Conservation (phyloP, 169 alveolate genomes). For the Plasmodium vivax region DNA sequence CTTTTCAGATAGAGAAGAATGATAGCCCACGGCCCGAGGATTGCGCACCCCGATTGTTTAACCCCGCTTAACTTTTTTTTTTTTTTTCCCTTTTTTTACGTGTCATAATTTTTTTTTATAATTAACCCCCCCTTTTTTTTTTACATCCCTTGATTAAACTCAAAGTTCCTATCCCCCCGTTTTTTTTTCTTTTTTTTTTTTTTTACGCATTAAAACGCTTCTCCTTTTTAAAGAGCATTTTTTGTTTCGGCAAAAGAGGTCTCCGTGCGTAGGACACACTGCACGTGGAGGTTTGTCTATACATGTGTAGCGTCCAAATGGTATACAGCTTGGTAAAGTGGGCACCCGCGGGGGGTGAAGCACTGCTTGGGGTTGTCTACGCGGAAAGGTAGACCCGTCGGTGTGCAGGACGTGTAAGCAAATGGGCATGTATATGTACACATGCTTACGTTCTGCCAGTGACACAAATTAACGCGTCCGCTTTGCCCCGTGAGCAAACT, state of each 20-base stretch:
- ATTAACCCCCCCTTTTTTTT: neutral
- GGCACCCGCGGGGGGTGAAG: neutral
- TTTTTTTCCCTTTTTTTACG: neutral
- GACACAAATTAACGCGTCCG: neutral
- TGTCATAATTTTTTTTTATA: neutral
- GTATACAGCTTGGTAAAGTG: neutral
- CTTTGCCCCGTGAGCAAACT: neutral
- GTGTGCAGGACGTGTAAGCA: neutral
- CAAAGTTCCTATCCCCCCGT: neutral
- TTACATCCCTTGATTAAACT: neutral
- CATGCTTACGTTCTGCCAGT: neutral
- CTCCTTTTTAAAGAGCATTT: neutral
- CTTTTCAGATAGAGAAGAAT: constrained; percentile 68
- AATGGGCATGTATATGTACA: neutral
- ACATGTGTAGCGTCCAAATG: neutral
- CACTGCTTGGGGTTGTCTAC: neutral
- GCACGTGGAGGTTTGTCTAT: neutral
- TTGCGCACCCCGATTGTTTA: neutral
- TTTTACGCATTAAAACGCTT: neutral
- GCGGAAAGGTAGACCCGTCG: neutral
- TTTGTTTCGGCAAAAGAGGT: neutral
- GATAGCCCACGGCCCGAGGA: neutral
- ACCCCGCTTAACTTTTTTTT: neutral
- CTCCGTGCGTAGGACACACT: neutral
- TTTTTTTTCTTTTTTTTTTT: no score